Evolutionary conservation across 1,139 yeast species (phyloP), one percentile per base, ranked within the genome.

Genomic region (Geotrichum europaeum): DNA sequence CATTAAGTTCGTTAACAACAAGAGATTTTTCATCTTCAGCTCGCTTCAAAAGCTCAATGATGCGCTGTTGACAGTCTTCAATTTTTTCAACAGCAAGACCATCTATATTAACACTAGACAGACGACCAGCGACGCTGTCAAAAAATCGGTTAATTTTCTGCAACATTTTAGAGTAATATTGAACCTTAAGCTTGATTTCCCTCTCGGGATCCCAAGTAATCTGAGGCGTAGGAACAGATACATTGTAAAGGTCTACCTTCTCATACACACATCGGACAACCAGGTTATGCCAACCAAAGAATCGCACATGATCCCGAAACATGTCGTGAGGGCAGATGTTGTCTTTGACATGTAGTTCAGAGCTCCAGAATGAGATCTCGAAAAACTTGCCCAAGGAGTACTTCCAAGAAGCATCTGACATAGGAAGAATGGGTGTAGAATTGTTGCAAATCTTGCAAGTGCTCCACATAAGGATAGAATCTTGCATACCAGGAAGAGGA

Each of bases 381-480:
- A 95, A 78, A 69, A 89, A 95, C 70, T 94, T 95, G 0, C 99
- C 99, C 72, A 95, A 85, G 0, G 98, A 92, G 65, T 86, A 85
- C 69, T 87, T 90, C 86, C 96, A 92, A 0, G 97, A 86, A 34
- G 86, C 87, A 59, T 90, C 94, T 67, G 89, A 87, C 87, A 95
- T 84, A n/a, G 90, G 89, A 28, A 85, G 76, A 15, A 89, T 85
- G 0, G 97, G 96, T 3, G 96, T 86, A 0, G 87, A 80, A 54
- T 80, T 81, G 22, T 84, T 82, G 72, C 99, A 95, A 58, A 79
- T 79, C 62, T 87, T 89, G 73, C 99, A 95, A 65, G 83, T 85
- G 71, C 96, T 89, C 99, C 99, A 95, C 80, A 92, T 87, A 56
- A 91, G 77, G 56, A 95, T 84, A n/a, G 82, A 82, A 67, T 86